Conservation (phyloP, 2,329 filamentous ascomycete species). For the Chlorencoelia australis region DNA sequence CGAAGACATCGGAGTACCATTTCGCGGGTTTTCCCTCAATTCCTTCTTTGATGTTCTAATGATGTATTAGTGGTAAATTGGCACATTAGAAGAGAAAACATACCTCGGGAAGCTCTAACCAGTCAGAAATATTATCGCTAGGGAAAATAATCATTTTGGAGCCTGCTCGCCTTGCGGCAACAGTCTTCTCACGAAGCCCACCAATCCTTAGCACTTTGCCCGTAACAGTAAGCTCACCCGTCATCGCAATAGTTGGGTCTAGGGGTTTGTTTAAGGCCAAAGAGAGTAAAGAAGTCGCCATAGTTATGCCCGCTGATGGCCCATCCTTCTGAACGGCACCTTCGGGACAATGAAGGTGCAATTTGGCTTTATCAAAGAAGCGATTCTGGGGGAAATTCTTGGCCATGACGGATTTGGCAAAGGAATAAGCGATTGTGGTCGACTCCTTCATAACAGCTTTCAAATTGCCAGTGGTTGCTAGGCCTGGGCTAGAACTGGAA, state of each 20-base stretch:
- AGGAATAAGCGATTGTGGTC: constrained; percentile 88
- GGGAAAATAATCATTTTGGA: constrained; percentile 94
- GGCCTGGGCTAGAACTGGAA: constrained; percentile 60
- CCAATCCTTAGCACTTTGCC: constrained; percentile 95
- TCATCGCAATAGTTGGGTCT: constrained; percentile 89
- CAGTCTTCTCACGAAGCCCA: constrained; percentile 91
- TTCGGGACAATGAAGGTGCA: constrained; percentile 94
- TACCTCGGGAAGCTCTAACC: constrained; percentile 94
- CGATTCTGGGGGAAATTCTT: constrained; percentile 78
- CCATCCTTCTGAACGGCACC: constrained; percentile 94
- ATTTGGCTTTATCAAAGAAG: constrained; percentile 91
- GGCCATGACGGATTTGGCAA: constrained; percentile 81
- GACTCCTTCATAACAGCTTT: constrained; percentile 99
- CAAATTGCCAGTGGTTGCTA: constrained; percentile 90
- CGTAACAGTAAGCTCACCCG: constrained; percentile 90
- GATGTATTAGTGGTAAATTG: constrained; percentile 12
- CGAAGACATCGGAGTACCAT: constrained; percentile 93
- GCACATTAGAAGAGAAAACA: constrained; percentile 27
- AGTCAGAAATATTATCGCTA: constrained; percentile 89
- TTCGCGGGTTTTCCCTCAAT: constrained; percentile 83
- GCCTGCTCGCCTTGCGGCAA: constrained; percentile 83
- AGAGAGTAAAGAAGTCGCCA: constrained; percentile 87
- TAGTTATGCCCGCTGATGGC: constrained; percentile 88
- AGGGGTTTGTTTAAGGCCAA: constrained; percentile 71
- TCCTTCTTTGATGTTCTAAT: constrained; percentile 93